Evolutionary conservation across 192 early-diverging fungal species (phyloP).

Genomic region (Umbelopsis vinacea): DNA sequence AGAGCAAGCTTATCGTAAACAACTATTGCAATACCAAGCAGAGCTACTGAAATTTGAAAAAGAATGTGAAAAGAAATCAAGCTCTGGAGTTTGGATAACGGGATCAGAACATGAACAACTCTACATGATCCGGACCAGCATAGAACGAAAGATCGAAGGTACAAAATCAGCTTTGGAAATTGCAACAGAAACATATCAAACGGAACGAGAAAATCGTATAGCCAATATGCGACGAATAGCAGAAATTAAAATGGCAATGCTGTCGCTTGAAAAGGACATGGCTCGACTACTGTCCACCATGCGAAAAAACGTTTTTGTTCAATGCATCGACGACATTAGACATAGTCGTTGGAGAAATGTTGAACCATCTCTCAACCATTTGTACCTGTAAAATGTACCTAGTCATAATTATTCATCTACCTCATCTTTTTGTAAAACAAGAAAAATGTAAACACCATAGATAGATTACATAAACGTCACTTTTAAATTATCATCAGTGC

Average conservation of each 20-base stretch:
- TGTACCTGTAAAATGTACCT: neutral
- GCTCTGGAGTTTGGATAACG: constrained; percentile 13
- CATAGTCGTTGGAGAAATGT: neutral
- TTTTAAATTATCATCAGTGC: too few species aligned
- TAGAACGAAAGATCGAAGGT: constrained; percentile 15
- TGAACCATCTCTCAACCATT: neutral
- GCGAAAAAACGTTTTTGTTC: constrained; percentile 1
- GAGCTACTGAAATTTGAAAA: neutral
- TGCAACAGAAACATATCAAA: constrained; percentile 12
- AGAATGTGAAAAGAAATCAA: neutral
- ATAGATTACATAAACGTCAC: too few species aligned
- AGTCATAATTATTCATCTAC: neutral
- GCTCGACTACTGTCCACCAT: neutral
- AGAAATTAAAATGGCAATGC: constrained; percentile 1
- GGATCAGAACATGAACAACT: constrained; percentile 10
- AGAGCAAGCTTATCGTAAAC: neutral
- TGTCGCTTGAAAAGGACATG: neutral
- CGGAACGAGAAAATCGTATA: constrained; percentile 2
- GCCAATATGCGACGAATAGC: constrained; percentile 21
- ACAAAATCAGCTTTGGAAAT: neutral
- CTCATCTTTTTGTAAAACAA: neutral
- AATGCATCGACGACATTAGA: constrained; percentile 14
- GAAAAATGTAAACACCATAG: neutral
- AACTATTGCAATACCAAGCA: neutral
- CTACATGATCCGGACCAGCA: neutral